Percentiles rank a stretch among this genome's conserved stretches.
Evolutionary conservation across 2,329 filamentous ascomycete genomes (phyloP).

Genomic region (Scedosporium minutisporum): DNA sequence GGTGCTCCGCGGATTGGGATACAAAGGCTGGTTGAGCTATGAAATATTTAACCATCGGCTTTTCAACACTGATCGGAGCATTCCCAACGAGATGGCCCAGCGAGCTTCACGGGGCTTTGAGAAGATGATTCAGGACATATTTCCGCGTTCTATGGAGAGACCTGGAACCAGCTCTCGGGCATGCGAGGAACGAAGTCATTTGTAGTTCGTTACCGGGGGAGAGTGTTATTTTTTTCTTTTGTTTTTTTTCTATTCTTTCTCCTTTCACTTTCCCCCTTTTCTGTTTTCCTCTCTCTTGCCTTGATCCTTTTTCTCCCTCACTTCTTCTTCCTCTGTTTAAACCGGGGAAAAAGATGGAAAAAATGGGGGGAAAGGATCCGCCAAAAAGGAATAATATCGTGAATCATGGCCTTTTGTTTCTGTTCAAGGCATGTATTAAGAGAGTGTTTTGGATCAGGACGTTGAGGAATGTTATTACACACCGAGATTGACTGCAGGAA

Average conservation of each 20-base stretch:
- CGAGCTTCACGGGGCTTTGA: conserved; percentile 42
- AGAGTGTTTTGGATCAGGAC: no score
- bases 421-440: no score
- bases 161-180: neutral
- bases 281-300: neutral
- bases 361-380: no score
- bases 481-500: no score
- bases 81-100: conserved; percentile 48
- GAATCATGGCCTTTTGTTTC: no score
- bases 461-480: no score
- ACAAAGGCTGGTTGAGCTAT: conserved; percentile 60
- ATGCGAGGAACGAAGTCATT: conserved; percentile 1
- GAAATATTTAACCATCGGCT: conserved; percentile 59
- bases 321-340: neutral
- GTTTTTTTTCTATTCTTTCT: no score
- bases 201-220: neutral
- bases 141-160: conserved; percentile 12
- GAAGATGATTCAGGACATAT: conserved; percentile 29
- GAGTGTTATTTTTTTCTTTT: neutral
- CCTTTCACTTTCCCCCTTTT: neutral
- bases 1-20: conserved; percentile 55
- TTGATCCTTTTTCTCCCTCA: no score
- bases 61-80: conserved; percentile 35
- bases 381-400: no score
- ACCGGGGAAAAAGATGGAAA: no score